Evolutionary conservation across 1,139 yeast species (phyloP).

Genomic region (Pichia sp.): DNA sequence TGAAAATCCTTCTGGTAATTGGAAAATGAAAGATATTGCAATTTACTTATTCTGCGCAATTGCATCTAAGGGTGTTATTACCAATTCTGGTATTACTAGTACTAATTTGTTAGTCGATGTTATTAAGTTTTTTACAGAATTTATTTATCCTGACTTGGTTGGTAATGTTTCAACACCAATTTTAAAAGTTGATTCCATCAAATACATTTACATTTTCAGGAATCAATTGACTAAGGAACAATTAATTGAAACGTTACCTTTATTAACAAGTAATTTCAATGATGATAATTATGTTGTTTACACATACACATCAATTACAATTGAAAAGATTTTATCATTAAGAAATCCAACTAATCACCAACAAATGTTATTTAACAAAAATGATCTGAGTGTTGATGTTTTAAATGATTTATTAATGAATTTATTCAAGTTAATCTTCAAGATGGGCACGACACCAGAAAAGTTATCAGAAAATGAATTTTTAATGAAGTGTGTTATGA

Average conservation of each 20-base stretch:
- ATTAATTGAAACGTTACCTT: slow-evolving; percentile 74
- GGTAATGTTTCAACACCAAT: slow-evolving; percentile 59
- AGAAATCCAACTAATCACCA: slow-evolving; percentile 48
- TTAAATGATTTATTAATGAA: slow-evolving; percentile 56
- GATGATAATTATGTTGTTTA: slow-evolving; percentile 77
- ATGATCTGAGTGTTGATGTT: slow-evolving; percentile 59
- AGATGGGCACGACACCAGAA: slow-evolving; percentile 69
- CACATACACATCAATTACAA: slow-evolving; percentile 91
- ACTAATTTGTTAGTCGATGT: slow-evolving; percentile 85
- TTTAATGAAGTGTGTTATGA: slow-evolving; percentile 83
- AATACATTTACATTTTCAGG: slow-evolving; percentile 85
- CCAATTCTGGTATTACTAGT: slow-evolving; percentile 80
- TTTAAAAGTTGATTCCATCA: slow-evolving; percentile 87
- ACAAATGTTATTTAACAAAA: slow-evolving; percentile 61
- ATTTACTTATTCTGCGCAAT: slow-evolving; percentile 82
- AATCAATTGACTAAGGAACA: slow-evolving; percentile 91
- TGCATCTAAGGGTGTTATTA: slow-evolving; percentile 86
- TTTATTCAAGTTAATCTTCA: slow-evolving; percentile 64
- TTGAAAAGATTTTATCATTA: slow-evolving; percentile 83
- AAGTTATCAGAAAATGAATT: slow-evolving; percentile 95
- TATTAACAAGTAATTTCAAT: slow-evolving; percentile 66
- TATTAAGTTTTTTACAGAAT: slow-evolving; percentile 75
- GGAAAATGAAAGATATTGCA: slow-evolving; percentile 90
- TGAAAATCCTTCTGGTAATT: slow-evolving; percentile 39
- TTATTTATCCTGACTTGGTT: slow-evolving; percentile 79